Base-by-base conservation (phyloP, 2,329 filamentous ascomycete species). In the Trichoderma polysporum region DNA sequence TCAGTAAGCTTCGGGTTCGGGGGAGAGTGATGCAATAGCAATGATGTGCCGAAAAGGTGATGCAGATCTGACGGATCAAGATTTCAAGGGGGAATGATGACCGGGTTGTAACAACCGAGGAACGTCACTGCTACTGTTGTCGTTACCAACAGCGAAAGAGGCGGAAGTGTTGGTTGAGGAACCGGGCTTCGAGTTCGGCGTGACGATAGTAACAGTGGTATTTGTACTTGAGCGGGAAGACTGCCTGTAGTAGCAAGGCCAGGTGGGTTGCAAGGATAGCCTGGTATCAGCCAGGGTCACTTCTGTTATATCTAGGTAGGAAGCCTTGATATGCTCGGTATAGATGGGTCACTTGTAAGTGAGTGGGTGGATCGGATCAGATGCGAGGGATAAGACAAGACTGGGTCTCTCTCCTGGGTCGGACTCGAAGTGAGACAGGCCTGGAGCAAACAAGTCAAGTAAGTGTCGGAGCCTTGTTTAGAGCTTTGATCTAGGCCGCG, bases 351-450 rank as follows among this genome's bases (percentile, higher is more conserved):
- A 27, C 60, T 64, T 64, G 41, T 64, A 45, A 52, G 59, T 52
- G 47, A 50, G 19, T 15, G 59, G 37, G 62, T 47, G 50, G 53
- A 56, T 29, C 53, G 52, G 52, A 50, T 58, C 27, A 58, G 45
- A 61, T 61, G 49, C 59, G 59, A 62, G 49, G 49, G 60, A 54
- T 45, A 33, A 52, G 59, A 41, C n/a, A 41, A 45, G 35, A 59
- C 39, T 19, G 27, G 39, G 57, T 49, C 57, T 49, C 29, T 35
- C 25, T 31, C 47, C 22, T 35, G 29, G 25, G n/a, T n/a, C 45
- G 58, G 60, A 37, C 33, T 31, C 35, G n/a, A 33, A 19, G 60
- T 52, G 37, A 53, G 59, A 62, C 47, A 39, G 22, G 49, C 33
- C 59, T 19, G 37, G 60, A 45, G 41, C n/a, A 45, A 45, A 4